Evolutionary conservation across 208 protist species (phyloP).

Genomic region (Leishmania mexicana): DNA sequence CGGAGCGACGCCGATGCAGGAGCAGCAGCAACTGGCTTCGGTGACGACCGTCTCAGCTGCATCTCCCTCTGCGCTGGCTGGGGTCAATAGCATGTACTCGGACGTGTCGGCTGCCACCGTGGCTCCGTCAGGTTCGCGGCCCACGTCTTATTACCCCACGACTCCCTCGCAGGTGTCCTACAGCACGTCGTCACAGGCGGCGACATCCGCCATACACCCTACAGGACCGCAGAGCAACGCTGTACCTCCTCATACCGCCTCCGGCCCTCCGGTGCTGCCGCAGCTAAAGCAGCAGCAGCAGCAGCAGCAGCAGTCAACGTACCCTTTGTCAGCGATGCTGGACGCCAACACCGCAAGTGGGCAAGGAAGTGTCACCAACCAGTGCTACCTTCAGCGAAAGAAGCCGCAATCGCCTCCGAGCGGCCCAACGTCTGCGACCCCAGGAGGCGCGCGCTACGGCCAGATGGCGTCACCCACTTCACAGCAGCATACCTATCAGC

Average conservation of each 20-base stretch:
- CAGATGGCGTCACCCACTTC: not conserved
- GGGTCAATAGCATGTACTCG: not conserved
- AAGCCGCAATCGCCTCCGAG: not conserved
- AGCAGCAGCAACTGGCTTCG: slow-evolving; percentile 4
- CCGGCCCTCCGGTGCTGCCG: not conserved
- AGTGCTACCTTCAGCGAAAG: not conserved
- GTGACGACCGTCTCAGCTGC: not conserved
- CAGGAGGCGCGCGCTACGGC: not conserved
- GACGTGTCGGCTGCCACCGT: not conserved
- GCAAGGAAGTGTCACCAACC: slow-evolving; percentile 1
- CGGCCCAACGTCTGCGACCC: not conserved
- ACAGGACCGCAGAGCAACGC: not conserved
- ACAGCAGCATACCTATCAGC: slow-evolving; percentile 1
- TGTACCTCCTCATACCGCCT: not conserved
- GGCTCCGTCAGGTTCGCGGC: not conserved
- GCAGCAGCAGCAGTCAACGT: not conserved
- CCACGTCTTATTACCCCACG: not conserved
- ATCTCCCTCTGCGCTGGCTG: not conserved
- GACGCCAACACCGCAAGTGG: not conserved
- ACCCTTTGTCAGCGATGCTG: not conserved
- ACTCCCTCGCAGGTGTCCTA: not conserved
- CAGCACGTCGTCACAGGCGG: not conserved
- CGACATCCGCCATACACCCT: not conserved
- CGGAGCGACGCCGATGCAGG: not conserved
- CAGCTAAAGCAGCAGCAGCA: not conserved